Percentiles rank a stretch among this genome's conserved stretches.
Evolutionary conservation across 441 rosid species (phyloP).

Genomic region (Melastoma candidum): DNA sequence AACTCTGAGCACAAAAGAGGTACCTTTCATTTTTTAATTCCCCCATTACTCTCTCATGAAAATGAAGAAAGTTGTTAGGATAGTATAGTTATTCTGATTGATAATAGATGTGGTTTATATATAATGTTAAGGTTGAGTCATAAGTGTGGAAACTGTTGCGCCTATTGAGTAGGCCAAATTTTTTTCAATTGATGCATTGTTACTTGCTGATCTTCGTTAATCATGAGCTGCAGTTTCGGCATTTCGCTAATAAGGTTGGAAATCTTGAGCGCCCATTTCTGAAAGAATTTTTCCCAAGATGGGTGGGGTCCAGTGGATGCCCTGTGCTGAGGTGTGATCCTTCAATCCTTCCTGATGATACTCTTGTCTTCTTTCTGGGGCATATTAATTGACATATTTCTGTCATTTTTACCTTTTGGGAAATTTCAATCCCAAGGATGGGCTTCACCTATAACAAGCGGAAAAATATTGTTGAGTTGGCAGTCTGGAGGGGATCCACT

Average conservation of each 20-base stretch:
- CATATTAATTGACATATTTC: slow-evolving; percentile 7
- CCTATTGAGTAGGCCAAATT: too few species aligned
- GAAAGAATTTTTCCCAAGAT: slow-evolving; percentile 88
- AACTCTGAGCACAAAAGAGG: slow-evolving; percentile 96
- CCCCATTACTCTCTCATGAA: background rate
- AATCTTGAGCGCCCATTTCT: slow-evolving; percentile 97
- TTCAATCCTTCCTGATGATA: slow-evolving; percentile 8
- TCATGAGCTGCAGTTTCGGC: slow-evolving; percentile 70
- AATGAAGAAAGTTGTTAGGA: too few species aligned
- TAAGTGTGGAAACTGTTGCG: too few species aligned
- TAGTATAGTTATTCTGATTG: too few species aligned
- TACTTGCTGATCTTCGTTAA: slow-evolving; percentile 3
- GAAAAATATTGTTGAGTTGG: slow-evolving; percentile 89
- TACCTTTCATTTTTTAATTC: slow-evolving; percentile 15
- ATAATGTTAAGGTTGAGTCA: too few species aligned
- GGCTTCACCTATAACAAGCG: slow-evolving; percentile 94
- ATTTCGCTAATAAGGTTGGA: slow-evolving; percentile 86
- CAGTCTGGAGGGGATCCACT: slow-evolving; percentile 81
- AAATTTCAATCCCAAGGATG: slow-evolving; percentile 47
- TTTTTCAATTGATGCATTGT: background rate
- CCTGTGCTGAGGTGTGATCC: slow-evolving; percentile 71
- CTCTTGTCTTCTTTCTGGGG: background rate
- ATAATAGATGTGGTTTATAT: too few species aligned
- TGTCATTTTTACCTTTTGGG: slow-evolving; percentile 11
- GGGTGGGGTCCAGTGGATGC: slow-evolving; percentile 90